These are phyloP conservation scores for Colletotrichum sp. DNA, from an alignment of 2,329 filamentous ascomycete species.

Conservation along the genomic window DNA sequence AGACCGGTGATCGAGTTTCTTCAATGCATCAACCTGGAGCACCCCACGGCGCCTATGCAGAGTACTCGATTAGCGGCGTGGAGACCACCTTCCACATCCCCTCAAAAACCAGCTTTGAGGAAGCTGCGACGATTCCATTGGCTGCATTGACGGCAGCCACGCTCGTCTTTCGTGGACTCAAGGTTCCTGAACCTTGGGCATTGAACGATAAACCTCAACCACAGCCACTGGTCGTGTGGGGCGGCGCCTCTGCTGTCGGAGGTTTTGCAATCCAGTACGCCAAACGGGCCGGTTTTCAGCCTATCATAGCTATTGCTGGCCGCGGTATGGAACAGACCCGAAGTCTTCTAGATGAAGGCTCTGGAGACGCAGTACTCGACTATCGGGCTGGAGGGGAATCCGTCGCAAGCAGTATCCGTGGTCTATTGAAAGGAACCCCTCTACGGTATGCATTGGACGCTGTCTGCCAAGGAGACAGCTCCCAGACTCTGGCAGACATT, in stretches of 20 bases:
- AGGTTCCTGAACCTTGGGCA: conserved; percentile 54
- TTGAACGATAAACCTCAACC: conserved; percentile 29
- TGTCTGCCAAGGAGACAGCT: neutral
- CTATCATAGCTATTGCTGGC: conserved; percentile 63
- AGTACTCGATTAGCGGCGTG: conserved; percentile 44
- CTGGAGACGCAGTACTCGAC: conserved; percentile 26
- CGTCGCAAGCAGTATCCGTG: neutral
- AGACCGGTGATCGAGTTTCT: conserved; percentile 47
- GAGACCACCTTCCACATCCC: conserved; percentile 43
- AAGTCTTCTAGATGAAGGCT: conserved; percentile 12
- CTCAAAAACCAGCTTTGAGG: conserved; percentile 25
- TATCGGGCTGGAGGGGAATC: conserved; percentile 12
- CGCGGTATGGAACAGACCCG: conserved; percentile 16
- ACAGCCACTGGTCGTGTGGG: conserved; percentile 48
- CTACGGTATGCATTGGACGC: neutral
- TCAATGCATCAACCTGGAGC: conserved; percentile 55
- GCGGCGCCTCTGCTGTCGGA: conserved; percentile 57
- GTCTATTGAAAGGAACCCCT: fast-evolving
- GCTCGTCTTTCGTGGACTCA: conserved; percentile 51
- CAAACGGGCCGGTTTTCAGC: conserved; percentile 55
- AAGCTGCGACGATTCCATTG: conserved; percentile 43
- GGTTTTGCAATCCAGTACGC: conserved; percentile 65
- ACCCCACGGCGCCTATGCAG: conserved; percentile 49
- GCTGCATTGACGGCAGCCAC: conserved; percentile 46
- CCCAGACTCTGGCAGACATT: neutral